A percentile compares a stretch with the other conserved stretches of the same genome.
These are phyloP conservation scores for Pachysandra terminalis DNA, from an alignment of 164 flowering plant genomes.

Conservation along the genomic window DNA sequence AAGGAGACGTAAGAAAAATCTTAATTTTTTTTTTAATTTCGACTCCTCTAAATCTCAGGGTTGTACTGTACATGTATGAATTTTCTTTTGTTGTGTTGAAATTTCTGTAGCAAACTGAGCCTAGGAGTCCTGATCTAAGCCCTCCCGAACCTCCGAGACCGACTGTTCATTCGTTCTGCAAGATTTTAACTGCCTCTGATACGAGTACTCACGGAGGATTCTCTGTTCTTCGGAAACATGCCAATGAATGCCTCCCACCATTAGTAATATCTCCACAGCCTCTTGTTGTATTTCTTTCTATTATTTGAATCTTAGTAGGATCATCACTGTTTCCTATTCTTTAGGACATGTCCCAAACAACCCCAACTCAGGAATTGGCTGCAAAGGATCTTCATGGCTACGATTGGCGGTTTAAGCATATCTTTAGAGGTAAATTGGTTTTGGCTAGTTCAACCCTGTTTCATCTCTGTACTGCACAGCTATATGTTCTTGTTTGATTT, in stretches of 20 bases:
- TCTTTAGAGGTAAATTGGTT: conserved; percentile 58
- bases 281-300: neutral
- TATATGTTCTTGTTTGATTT: neutral
- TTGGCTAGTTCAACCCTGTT: neutral
- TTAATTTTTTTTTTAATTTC: neutral
- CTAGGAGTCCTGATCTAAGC: conserved; percentile 42
- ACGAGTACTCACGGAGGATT: conserved; percentile 79
- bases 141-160: conserved; percentile 37
- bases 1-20: conserved; percentile 53
- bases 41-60: neutral
- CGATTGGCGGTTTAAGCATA: conserved; percentile 86
- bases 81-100: neutral
- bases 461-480: no score
- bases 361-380: conserved; percentile 75
- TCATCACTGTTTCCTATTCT: conserved; percentile 1
- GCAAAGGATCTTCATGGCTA: conserved; percentile 86
- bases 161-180: conserved; percentile 50
- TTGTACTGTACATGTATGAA: neutral
- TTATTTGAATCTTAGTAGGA: neutral
- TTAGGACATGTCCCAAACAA: conserved; percentile 69
- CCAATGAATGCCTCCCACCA: conserved; percentile 66
- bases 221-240: conserved; percentile 68
- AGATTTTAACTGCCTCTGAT: conserved; percentile 65
- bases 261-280: conserved; percentile 33
- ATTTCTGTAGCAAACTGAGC: conserved; percentile 44